phyloP scores from a whole-genome alignment of 2,329 filamentous ascomycete species.

The Mollisiaceae sp. region DNA sequence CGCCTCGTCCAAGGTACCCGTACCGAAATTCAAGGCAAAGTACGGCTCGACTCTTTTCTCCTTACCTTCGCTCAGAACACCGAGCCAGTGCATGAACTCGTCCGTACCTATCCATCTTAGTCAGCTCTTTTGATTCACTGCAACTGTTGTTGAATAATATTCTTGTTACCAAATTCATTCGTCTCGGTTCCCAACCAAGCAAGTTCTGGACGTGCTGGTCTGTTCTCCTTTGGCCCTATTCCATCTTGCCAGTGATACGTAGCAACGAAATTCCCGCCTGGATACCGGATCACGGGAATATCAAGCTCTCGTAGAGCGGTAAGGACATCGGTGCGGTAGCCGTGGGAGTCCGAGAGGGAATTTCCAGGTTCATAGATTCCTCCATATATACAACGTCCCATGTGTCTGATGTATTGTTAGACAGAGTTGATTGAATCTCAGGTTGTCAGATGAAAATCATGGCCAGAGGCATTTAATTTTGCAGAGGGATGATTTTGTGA shows the following conservation, averaged over 20 bases:
- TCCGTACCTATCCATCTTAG: slow-evolving; percentile 58
- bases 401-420: slow-evolving; percentile 62
- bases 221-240: slow-evolving; percentile 72
- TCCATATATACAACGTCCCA: slow-evolving; percentile 88
- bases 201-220: slow-evolving; percentile 69
- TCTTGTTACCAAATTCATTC: slow-evolving; percentile 69
- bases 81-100: slow-evolving; percentile 85
- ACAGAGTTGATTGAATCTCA: neutral
- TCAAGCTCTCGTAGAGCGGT: slow-evolving; percentile 74
- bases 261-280: slow-evolving; percentile 83
- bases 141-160: neutral
- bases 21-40: slow-evolving; percentile 81
- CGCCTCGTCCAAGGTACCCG: slow-evolving; percentile 61
- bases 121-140: neutral
- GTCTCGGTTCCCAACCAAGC: slow-evolving; percentile 80
- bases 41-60: slow-evolving; percentile 75
- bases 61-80: slow-evolving; percentile 65
- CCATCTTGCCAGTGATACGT: slow-evolving; percentile 89
- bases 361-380: slow-evolving; percentile 83
- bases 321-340: slow-evolving; percentile 81
- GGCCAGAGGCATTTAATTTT: neutral
- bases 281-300: slow-evolving; percentile 79
- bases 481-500: neutral
- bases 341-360: slow-evolving; percentile 72
- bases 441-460: neutral